phyloP scores from a whole-genome alignment of 1,284 basidiomycete genomes.

The Thelephora terrestris region DNA sequence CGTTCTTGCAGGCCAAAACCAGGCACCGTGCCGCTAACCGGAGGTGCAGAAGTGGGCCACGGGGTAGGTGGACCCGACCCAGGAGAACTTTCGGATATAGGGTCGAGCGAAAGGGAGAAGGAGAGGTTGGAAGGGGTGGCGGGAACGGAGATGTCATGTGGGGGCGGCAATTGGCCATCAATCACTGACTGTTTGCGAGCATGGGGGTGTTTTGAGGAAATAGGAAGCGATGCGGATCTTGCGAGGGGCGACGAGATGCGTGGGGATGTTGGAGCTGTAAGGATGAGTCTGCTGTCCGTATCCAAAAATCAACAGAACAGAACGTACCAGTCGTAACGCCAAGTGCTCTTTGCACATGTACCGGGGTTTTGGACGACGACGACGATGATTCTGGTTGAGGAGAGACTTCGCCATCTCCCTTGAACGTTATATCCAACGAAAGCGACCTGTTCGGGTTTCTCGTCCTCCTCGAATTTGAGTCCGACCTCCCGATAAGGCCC shows the following conservation, averaged over 20 bases:
- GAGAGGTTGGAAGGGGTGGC: constrained; percentile 29
- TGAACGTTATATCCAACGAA: constrained; percentile 6
- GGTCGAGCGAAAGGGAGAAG: constrained; percentile 57
- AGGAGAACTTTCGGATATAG: constrained; percentile 46
- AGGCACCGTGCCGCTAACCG: constrained; percentile 9
- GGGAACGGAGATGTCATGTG: constrained; percentile 22
- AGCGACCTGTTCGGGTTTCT: constrained; percentile 6
- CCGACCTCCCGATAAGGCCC: constrained; percentile 18
- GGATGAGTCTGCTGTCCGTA: neutral
- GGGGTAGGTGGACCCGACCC: constrained; percentile 21
- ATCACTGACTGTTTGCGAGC: constrained; percentile 63
- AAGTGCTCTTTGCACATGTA: constrained; percentile 1
- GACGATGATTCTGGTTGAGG: neutral
- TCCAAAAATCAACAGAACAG: neutral
- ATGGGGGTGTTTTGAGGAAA: constrained; percentile 61
- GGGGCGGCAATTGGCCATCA: constrained; percentile 41
- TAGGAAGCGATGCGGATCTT: constrained; percentile 39
- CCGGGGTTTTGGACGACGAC: neutral
- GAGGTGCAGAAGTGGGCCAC: constrained; percentile 17
- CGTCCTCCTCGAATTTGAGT: neutral
- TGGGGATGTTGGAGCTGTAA: constrained; percentile 16
- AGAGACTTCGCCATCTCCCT: neutral
- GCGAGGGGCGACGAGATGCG: constrained; percentile 36
- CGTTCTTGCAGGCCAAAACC: constrained; percentile 8
- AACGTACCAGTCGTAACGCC: neutral